Conservation (phyloP, 371 early-diverging fungal genomes). For the Parasitella parasitica region DNA sequence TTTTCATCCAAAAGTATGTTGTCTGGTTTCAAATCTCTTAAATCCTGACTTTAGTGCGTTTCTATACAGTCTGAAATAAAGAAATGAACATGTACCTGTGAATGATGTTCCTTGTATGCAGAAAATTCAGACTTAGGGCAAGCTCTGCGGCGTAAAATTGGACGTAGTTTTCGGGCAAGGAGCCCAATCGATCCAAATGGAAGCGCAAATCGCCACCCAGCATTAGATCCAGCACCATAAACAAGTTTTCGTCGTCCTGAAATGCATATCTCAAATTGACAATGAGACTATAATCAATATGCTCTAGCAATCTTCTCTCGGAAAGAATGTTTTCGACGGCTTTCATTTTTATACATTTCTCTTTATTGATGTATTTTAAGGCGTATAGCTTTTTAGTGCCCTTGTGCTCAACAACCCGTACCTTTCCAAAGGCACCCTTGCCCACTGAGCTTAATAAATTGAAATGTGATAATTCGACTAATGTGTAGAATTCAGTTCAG, state of each 20-base stretch:
- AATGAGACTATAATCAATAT: conserved; percentile 50
- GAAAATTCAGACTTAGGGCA: conserved; percentile 63
- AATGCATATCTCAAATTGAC: conserved; percentile 80
- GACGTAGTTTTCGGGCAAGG: conserved; percentile 70
- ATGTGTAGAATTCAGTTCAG: background rate
- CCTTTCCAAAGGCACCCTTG: conserved; percentile 79
- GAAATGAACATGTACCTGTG: conserved; percentile 35
- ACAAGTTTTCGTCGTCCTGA: conserved; percentile 80
- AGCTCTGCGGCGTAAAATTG: conserved; percentile 81
- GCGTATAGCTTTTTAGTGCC: conserved; percentile 58
- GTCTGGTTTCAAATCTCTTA: conserved; percentile 85
- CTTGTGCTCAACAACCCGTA: conserved; percentile 87
- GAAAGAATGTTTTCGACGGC: conserved; percentile 57
- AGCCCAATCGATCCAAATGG: conserved; percentile 64
- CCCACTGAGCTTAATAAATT: conserved; percentile 67
- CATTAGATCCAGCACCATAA: conserved; percentile 82
- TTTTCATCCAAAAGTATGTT: conserved; percentile 12
- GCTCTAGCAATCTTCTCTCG: conserved; percentile 57
- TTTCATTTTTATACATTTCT: conserved; percentile 56
- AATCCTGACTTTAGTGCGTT: no score
- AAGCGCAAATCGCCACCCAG: conserved; percentile 89
- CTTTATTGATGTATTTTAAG: conserved; percentile 64
- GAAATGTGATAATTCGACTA: conserved; percentile 64
- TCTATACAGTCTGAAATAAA: no score
- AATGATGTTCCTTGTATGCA: conserved; percentile 64